Evolutionary conservation across 805 yeast species (phyloP).

Genomic region (Monosporozyma servazzii): DNA sequence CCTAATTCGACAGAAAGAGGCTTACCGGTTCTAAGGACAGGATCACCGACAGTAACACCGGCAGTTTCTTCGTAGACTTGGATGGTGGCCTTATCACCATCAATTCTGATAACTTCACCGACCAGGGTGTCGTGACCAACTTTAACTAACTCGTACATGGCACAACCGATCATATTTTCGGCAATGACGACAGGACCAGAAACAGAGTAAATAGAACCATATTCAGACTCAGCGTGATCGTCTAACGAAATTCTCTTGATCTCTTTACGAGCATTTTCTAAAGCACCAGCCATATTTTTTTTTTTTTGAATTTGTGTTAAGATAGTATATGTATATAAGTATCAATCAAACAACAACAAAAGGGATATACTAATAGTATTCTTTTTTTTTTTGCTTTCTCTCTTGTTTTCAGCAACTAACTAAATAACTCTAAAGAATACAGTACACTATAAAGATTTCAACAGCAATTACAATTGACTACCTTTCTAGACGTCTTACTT

Average conservation of each 20-base stretch:
- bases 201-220: conserved; percentile 86
- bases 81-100: conserved; percentile 92
- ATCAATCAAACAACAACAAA: not conserved
- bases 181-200: conserved; percentile 98
- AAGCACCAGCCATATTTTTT: conserved; percentile 73
- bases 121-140: conserved; percentile 96
- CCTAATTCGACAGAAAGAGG: conserved; percentile 99
- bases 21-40: conserved; percentile 95
- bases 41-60: conserved; percentile 98
- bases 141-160: conserved; percentile 97
- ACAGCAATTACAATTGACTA: not conserved
- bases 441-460: not conserved
- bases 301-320: too few relatives aligned
- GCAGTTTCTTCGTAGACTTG: conserved; percentile 99
- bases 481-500: not conserved
- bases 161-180: conserved; percentile 98
- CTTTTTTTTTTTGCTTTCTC: not conserved
- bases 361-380: not conserved
- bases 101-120: conserved; percentile 97
- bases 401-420: too few relatives aligned
- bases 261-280: conserved; percentile 94
- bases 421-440: not conserved
- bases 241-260: conserved; percentile 77
- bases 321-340: not conserved
- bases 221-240: conserved; percentile 62